Percentiles rank a stretch among this genome's conserved stretches.
Evolutionary conservation across 352 stramenopile species (phyloP).

Genomic region (Globisporangium orthogonon): DNA sequence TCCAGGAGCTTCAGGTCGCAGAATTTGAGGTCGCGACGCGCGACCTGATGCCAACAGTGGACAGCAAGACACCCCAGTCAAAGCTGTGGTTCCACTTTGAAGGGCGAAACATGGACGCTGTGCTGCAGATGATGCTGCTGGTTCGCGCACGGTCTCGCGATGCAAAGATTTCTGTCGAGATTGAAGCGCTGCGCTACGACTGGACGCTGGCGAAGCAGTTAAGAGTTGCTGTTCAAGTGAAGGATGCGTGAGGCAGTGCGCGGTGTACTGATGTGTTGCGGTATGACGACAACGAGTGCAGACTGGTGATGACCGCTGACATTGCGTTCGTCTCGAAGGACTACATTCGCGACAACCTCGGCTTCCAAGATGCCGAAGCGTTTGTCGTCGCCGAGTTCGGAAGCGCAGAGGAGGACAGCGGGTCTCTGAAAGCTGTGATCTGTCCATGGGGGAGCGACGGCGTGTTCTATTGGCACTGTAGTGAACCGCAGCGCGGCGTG

Average conservation of each 20-base stretch:
- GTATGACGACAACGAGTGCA: slow-evolving; percentile 9
- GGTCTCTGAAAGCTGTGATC: slow-evolving; percentile 34
- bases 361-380: slow-evolving; percentile 21
- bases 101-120: slow-evolving; percentile 56
- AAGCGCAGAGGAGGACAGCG: too few species aligned
- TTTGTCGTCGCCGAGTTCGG: slow-evolving; percentile 29
- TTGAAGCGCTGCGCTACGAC: slow-evolving; percentile 63
- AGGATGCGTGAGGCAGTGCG: not conserved
- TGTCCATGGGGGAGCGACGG: slow-evolving; percentile 59
- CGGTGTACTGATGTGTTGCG: not conserved
- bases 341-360: slow-evolving; percentile 56
- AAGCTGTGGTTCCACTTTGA: slow-evolving; percentile 63
- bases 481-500: not conserved
- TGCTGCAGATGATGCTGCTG: slow-evolving; percentile 51
- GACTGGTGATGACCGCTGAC: slow-evolving; percentile 32
- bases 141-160: slow-evolving; percentile 16
- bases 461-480: slow-evolving; percentile 46
- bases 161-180: slow-evolving; percentile 45
- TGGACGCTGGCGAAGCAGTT: slow-evolving; percentile 50
- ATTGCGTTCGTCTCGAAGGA: slow-evolving; percentile 73
- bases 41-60: slow-evolving; percentile 8
- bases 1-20: slow-evolving; percentile 42
- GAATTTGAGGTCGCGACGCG: slow-evolving; percentile 31
- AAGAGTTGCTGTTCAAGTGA: slow-evolving; percentile 2
- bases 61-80: not conserved